Evolutionary conservation across 2,329 filamentous ascomycete species (phyloP), one percentile per base, ranked within the genome.

Genomic region (Penicillium sp.): DNA sequence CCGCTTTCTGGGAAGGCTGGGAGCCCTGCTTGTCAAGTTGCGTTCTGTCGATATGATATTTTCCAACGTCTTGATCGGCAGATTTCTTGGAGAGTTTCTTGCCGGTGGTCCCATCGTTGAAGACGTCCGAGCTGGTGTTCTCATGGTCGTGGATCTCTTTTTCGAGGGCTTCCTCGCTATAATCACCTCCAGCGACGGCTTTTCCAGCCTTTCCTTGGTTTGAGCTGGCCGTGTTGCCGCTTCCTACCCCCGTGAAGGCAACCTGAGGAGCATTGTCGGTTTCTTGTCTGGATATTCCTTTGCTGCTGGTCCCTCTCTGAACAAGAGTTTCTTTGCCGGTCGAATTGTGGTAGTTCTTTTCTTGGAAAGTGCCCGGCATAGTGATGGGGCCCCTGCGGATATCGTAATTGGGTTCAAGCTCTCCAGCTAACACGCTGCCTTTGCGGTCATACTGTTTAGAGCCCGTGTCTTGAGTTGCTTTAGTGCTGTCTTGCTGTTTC

Each of bases 351-450:
- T 12, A 57, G 6, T 57, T 43, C 42, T 57, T 57, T 25, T 47
- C 55, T 23, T 57, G 55, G 21, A 53, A 57, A n/a, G 36, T 52
- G 7, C 60, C 55, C 12, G 55, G 53, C 13, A n/a, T 17, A 2
- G 60, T 61, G 23, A 66, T 64, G 15, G 65, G 65, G 4, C 65
- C 65, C 21, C 53, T 66, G 35, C 52, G 56, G 25, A 67, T 67
- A 45, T 67, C 65, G n/a, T 60, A 45, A 17, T 67, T 67, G 8
- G 59, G 52, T 27, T 53, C 43, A 13, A 57, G 55, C 6, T 48
- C 19, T 35, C 55, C 55, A 19, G 55, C 49, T 15, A 42, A 36
- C 35, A 57, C 55, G 35, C 49, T 57, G 9, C 43, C 42, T 29
- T 27, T 47, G 35, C 17, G 55, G 13, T 53, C 49, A 19, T 3